These are phyloP conservation scores for Jaminaea rosea DNA, from an alignment of 1,284 basidiomycete genomes.

Conservation along the genomic window DNA sequence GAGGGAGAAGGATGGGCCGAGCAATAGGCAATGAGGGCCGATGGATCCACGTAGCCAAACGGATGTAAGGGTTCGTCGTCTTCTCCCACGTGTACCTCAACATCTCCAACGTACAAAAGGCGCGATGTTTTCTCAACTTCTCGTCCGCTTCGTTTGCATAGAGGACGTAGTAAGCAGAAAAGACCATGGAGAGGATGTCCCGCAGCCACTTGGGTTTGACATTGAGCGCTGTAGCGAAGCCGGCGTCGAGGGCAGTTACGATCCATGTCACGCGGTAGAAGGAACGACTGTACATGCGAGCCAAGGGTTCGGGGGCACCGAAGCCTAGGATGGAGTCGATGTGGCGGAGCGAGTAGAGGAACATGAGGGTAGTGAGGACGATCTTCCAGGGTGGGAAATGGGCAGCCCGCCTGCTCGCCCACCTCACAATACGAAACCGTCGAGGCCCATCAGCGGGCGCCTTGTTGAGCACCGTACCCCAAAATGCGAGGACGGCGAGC, in stretches of 20 bases:
- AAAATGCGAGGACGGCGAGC: slow-evolving; percentile 30
- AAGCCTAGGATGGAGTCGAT: slow-evolving; percentile 78
- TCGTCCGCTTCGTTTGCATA: slow-evolving; percentile 80
- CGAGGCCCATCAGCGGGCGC: slow-evolving; percentile 26
- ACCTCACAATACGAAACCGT: slow-evolving; percentile 12
- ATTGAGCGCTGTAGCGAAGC: slow-evolving; percentile 87
- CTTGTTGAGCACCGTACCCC: slow-evolving; percentile 20
- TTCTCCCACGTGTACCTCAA: slow-evolving; percentile 93
- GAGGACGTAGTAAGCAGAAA: slow-evolving; percentile 83
- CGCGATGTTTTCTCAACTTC: slow-evolving; percentile 78
- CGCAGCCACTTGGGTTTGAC: slow-evolving; percentile 86
- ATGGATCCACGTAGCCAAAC: slow-evolving; percentile 58
- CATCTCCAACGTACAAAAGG: slow-evolving; percentile 91
- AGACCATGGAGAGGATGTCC: slow-evolving; percentile 60
- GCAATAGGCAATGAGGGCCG: slow-evolving; percentile 59
- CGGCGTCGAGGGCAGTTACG: slow-evolving; percentile 75
- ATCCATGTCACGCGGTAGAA: slow-evolving; percentile 98
- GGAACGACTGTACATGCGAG: slow-evolving; percentile 68
- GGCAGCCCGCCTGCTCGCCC: slow-evolving; percentile 47
- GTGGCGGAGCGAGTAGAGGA: slow-evolving; percentile 74
- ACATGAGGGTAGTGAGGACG: slow-evolving; percentile 71
- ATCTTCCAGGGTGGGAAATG: slow-evolving; percentile 92
- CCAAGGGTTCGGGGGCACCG: slow-evolving; percentile 82
- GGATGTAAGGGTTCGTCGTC: slow-evolving; percentile 80
- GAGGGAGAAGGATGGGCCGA: slow-evolving; percentile 67